Conservation (phyloP, 2,329 filamentous ascomycete genomes). For the Westerdykella ornata region DNA sequence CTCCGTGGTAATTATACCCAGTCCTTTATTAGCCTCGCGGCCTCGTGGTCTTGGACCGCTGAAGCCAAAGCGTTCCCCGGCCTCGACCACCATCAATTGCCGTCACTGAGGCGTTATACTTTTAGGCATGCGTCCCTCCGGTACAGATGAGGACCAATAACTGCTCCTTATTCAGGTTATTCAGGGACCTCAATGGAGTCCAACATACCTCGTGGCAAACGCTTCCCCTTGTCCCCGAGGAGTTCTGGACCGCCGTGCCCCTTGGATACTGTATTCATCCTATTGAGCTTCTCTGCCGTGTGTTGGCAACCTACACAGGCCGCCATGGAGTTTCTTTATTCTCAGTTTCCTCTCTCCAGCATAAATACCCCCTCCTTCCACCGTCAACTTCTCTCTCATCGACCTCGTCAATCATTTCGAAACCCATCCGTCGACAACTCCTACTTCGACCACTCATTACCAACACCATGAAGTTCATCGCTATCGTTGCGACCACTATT, state of each 20-base stretch:
- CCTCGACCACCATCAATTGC: conserved; percentile 1
- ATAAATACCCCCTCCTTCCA: conserved; percentile 11
- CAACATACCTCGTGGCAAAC: too few relatives aligned
- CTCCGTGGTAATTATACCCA: neutral
- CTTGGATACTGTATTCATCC: too few relatives aligned
- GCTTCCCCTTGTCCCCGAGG: neutral
- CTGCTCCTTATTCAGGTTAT: conserved; percentile 6
- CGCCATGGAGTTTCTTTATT: conserved; percentile 7
- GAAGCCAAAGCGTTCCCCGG: neutral
- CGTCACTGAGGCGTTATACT: neutral
- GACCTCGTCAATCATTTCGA: conserved; percentile 2
- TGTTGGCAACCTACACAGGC: too few relatives aligned
- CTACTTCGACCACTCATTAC: conserved; percentile 10
- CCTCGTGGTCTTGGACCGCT: conserved; percentile 1
- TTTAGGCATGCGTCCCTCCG: too few relatives aligned
- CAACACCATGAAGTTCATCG: conserved; percentile 44
- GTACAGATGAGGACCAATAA: too few relatives aligned
- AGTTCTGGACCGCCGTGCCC: too few relatives aligned
- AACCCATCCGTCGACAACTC: conserved; percentile 4
- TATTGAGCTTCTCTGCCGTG: too few relatives aligned
- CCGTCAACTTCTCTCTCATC: conserved; percentile 3
- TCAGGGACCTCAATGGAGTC: conserved; percentile 12
- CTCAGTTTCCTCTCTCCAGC: neutral
- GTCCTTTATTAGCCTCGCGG: conserved; percentile 1
- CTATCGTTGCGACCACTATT: conserved; percentile 37